A percentile compares a stretch with the other conserved stretches of the same genome.
Conservation (phyloP, 495 filamentous ascomycete genomes). For the Podospora fimiseda region DNA sequence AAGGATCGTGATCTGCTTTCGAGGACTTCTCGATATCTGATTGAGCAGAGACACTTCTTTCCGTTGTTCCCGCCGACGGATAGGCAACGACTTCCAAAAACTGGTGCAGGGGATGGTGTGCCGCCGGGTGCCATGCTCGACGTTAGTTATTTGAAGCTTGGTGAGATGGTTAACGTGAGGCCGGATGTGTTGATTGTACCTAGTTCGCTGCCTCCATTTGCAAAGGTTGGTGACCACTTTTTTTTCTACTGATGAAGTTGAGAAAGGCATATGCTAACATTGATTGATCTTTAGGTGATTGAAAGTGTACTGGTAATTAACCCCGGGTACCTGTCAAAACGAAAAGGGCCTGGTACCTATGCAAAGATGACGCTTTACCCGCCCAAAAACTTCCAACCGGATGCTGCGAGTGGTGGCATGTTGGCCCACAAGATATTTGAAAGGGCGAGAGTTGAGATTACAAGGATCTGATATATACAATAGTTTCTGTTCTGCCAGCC, state of each 20-base stretch:
- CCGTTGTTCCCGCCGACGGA: conserved; percentile 77
- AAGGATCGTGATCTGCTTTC: conserved; percentile 55
- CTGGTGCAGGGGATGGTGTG: conserved; percentile 47
- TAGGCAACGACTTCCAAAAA: conserved; percentile 59
- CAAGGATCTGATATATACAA: conserved; percentile 54
- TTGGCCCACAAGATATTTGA: conserved; percentile 71
- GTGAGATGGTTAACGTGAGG: conserved; percentile 76
- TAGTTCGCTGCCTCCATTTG: conserved; percentile 76
- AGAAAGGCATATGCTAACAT: conserved; percentile 9
- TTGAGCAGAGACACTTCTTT: conserved; percentile 85
- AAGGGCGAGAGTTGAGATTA: conserved; percentile 77
- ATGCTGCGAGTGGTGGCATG: conserved; percentile 48
- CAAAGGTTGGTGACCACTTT: conserved; percentile 55
- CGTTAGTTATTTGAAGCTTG: conserved; percentile 77
- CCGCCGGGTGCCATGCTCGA: conserved; percentile 71
- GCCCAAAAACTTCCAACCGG: conserved; percentile 49
- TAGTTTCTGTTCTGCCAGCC: too few relatives aligned
- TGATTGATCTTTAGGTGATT: conserved; percentile 53
- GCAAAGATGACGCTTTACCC: conserved; percentile 69
- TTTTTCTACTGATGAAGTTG: background rate
- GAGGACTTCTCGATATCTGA: conserved; percentile 61
- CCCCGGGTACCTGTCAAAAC: conserved; percentile 79
- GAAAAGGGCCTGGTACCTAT: conserved; percentile 71
- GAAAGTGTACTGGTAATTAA: conserved; percentile 83
- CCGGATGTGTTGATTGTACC: conserved; percentile 85